Percentiles rank a stretch among this genome's conserved stretches.
Conservation (phyloP, 2,329 filamentous ascomycete species). For the Coniochaeta sp. region DNA sequence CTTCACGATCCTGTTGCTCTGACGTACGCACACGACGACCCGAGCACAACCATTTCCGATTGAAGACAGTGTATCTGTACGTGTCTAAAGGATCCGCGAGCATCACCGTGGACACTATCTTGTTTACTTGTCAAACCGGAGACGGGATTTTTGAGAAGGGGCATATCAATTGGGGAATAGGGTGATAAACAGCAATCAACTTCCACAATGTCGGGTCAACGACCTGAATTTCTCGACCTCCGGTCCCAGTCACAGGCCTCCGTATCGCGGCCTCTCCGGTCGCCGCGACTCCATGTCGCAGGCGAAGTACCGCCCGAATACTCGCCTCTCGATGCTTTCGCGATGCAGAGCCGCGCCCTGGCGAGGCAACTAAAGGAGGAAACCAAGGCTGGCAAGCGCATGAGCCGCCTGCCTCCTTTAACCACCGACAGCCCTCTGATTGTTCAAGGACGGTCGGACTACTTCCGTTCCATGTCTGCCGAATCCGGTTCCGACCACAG, state of each 20-base stretch:
- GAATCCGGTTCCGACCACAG: conserved; percentile 48
- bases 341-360: conserved; percentile 80
- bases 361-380: conserved; percentile 78
- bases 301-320: conserved; percentile 82
- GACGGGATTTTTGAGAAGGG: not conserved
- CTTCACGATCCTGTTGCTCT: not conserved
- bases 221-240: conserved; percentile 53
- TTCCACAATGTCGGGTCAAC: conserved; percentile 39
- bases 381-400: conserved; percentile 60
- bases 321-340: conserved; percentile 92
- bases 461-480: conserved; percentile 68
- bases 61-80: no score
- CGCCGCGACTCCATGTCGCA: conserved; percentile 69
- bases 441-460: conserved; percentile 67
- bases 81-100: not conserved
- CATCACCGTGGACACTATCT: not conserved
- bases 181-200: not conserved
- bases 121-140: not conserved
- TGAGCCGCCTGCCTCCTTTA: conserved; percentile 79
- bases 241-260: conserved; percentile 51
- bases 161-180: not conserved
- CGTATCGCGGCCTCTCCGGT: conserved; percentile 51
- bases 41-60: no score
- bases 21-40: no score
- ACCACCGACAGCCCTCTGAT: conserved; percentile 77